phyloP scores from a whole-genome alignment of 2,329 filamentous ascomycete species.

The Magnaporthales sp. region DNA sequence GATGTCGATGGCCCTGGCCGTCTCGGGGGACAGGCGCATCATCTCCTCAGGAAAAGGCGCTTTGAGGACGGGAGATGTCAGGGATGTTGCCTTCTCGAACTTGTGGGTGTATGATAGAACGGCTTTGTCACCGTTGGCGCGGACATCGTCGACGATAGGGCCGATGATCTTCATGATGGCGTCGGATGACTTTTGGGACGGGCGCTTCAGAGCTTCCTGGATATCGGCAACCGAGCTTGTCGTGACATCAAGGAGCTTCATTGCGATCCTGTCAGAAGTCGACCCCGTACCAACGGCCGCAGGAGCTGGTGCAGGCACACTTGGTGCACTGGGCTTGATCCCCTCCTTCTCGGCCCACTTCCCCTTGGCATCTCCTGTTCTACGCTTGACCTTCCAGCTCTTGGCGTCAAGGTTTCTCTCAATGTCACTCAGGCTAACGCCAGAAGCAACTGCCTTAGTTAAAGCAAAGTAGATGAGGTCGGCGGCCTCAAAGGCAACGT shows the following conservation, averaged over 20 bases:
- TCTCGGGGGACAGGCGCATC: slow-evolving; percentile 77
- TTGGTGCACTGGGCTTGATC: slow-evolving; percentile 36
- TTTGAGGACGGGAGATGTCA: slow-evolving; percentile 80
- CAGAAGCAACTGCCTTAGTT: slow-evolving; percentile 77
- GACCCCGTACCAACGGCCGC: slow-evolving; percentile 25
- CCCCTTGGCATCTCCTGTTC: slow-evolving; percentile 88
- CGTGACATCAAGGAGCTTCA: slow-evolving; percentile 69
- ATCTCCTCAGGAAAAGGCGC: slow-evolving; percentile 80
- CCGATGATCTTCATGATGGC: slow-evolving; percentile 83
- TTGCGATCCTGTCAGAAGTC: slow-evolving; percentile 54
- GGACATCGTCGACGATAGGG: slow-evolving; percentile 86
- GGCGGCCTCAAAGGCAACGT: slow-evolving; percentile 89
- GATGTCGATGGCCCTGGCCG: slow-evolving; percentile 82
- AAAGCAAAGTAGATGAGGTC: slow-evolving; percentile 95
- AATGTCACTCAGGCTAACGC: slow-evolving; percentile 79
- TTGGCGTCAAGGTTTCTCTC: slow-evolving; percentile 91
- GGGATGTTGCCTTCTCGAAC: slow-evolving; percentile 89
- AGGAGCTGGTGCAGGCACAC: slow-evolving; percentile 21
- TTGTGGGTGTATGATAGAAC: slow-evolving; percentile 93
- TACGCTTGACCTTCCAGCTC: slow-evolving; percentile 88
- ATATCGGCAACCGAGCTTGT: slow-evolving; percentile 58
- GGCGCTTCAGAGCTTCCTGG: slow-evolving; percentile 68
- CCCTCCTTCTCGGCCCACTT: slow-evolving; percentile 83
- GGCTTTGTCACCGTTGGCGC: slow-evolving; percentile 74
- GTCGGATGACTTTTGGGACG: slow-evolving; percentile 91